Evolutionary conservation across 2,329 filamentous ascomycete genomes (phyloP), one percentile per base, ranked within the genome.

Genomic region (Chaetomium sp.): DNA sequence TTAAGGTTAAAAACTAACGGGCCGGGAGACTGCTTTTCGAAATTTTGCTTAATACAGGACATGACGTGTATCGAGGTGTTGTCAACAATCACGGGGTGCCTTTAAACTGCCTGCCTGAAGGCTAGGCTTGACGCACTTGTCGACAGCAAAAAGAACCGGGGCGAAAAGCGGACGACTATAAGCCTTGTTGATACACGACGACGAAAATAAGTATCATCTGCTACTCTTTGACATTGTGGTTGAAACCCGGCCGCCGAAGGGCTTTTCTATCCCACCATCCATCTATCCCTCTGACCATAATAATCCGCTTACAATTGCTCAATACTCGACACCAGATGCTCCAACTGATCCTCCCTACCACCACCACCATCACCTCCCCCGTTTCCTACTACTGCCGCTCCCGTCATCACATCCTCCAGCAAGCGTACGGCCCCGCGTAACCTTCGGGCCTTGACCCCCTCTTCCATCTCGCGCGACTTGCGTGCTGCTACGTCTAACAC

Each of bases 401-500:
- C 14, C 81, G 64, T 57, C 77, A 44, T 52, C 5, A 81, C 69
- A 50, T 76, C 71, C 0, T 61, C 61, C 38, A 83, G 61, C 35
- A 78, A 65, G 44, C 66, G 69, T 27, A 69, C 71, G 1, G 77
- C 73, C 0, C 79, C 79, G 48, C 67, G 74, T 43, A 95, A 68
- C 58, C 82, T 81, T 59, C 86, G 83, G 59, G 75, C 74, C 62
- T 77, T 81, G 63, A 91, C 83, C 61, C 85, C 80, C 52, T 84
- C 79, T 72, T 99, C 94, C 70, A 99, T 73, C 70, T 92, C 85
- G 41, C 76, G 76, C 58, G 89, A 95, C 73, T 95, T 94, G 47
- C 76, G 74, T n/a, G 81, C 83, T 2, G 94, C 94, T 32, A 90
- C 77, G 33, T 91, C 88, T 37, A 97, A 76, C 14, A 97, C 82